These are phyloP conservation scores for Fusarium vanettenii DNA, from an alignment of 2,329 filamentous ascomycete species.

Conservation along the genomic window DNA sequence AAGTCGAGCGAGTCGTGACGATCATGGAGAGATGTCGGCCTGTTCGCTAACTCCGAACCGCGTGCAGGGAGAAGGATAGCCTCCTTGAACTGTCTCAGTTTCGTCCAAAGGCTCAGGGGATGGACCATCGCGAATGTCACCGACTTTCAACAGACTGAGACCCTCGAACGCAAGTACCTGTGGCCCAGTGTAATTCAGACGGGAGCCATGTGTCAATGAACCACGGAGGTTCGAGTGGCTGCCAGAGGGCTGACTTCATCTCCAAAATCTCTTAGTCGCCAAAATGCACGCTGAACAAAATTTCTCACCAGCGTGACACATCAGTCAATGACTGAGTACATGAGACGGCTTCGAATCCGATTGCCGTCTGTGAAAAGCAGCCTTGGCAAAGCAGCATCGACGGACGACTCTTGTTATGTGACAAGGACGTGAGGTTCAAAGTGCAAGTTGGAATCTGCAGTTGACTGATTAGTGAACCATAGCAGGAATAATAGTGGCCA, in stretches of 20 bases:
- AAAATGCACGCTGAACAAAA: conserved; percentile 1
- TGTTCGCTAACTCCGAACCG: conserved; percentile 9
- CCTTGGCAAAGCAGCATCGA: conserved; percentile 2
- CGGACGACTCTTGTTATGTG: not conserved
- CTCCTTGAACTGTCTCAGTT: not conserved
- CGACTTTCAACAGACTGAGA: not conserved
- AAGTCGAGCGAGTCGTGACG: conserved; percentile 2
- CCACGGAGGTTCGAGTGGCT: conserved; percentile 1
- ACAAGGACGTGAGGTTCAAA: not conserved
- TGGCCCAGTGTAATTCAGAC: not conserved
- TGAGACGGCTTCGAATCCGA: conserved; percentile 12
- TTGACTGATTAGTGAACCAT: not conserved
- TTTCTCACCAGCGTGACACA: conserved; percentile 10
- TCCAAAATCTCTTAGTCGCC: not conserved
- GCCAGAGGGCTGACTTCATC: not conserved
- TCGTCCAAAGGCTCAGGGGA: not conserved
- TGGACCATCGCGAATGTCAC: not conserved
- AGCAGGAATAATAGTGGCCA: not conserved
- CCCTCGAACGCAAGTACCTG: conserved; percentile 1
- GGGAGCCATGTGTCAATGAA: not conserved
- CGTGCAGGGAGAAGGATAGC: conserved; percentile 26
- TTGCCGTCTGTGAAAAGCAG: not conserved
- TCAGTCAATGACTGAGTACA: not conserved
- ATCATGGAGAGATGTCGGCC: conserved; percentile 10
- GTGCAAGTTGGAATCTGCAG: not conserved